Percentiles rank a stretch among this genome's conserved stretches.
phyloP scores from a whole-genome alignment of 1,284 basidiomycete genomes.

The Ustilago tritici region DNA sequence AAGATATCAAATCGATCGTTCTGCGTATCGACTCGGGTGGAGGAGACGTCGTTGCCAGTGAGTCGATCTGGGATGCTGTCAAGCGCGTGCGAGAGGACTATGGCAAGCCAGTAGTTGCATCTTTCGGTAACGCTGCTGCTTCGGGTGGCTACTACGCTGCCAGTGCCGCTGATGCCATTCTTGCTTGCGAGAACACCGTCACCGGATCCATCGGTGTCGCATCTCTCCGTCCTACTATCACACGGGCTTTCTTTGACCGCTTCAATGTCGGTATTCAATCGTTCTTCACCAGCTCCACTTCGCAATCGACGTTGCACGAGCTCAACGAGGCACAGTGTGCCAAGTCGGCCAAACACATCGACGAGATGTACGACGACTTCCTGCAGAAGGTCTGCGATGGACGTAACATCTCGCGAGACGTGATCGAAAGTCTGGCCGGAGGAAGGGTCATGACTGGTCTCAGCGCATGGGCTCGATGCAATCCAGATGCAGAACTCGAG shows the following conservation, averaged over 20 bases:
- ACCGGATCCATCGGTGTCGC: constrained; percentile 71
- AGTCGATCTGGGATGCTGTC: constrained; percentile 71
- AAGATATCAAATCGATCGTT: constrained; percentile 70
- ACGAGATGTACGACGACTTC: constrained; percentile 70
- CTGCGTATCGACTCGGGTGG: constrained; percentile 71
- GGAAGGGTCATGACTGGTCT: constrained; percentile 71
- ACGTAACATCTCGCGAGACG: constrained; percentile 67
- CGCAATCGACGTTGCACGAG: constrained; percentile 67
- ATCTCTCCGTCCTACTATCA: constrained; percentile 71
- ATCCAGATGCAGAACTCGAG: constrained; percentile 42
- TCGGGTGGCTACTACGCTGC: constrained; percentile 70
- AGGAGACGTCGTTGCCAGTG: constrained; percentile 71
- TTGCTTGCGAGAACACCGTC: constrained; percentile 70
- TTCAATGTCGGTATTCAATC: constrained; percentile 70
- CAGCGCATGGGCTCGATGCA: constrained; percentile 68
- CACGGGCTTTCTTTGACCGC: constrained; percentile 70
- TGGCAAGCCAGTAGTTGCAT: constrained; percentile 70
- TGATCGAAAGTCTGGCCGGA: constrained; percentile 70
- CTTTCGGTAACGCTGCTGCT: constrained; percentile 71
- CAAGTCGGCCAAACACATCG: constrained; percentile 67
- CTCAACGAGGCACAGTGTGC: constrained; percentile 65
- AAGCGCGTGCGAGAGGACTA: constrained; percentile 66
- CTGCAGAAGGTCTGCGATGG: constrained; percentile 69
- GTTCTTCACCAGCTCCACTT: constrained; percentile 70
- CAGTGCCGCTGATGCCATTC: constrained; percentile 66